phyloP scores from a whole-genome alignment of 257 asterid genomes.

The Anisodus acutangulus region DNA sequence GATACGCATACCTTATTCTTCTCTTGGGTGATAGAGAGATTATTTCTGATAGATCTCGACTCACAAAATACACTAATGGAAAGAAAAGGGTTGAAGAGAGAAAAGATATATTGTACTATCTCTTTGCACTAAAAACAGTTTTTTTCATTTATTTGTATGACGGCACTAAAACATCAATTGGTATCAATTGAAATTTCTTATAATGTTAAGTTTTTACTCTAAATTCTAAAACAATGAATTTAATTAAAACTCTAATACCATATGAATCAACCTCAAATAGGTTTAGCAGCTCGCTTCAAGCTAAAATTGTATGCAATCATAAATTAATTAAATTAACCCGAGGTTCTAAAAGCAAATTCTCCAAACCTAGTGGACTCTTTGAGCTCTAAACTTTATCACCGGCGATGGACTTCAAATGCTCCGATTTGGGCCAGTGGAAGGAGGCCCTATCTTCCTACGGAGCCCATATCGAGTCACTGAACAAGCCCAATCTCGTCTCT shows the following conservation, averaged over 20 bases:
- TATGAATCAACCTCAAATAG: background rate
- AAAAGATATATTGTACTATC: background rate
- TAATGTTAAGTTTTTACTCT: background rate
- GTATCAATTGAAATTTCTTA: background rate
- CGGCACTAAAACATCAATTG: background rate
- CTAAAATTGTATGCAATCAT: background rate
- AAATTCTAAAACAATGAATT: background rate
- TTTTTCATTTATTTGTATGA: too few relatives aligned
- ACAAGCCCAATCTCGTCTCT: conserved; percentile 64
- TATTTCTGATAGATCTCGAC: too few relatives aligned
- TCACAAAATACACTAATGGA: background rate
- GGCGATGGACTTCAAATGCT: conserved; percentile 56
- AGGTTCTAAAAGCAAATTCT: background rate
- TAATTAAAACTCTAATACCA: too few relatives aligned
- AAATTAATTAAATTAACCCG: background rate
- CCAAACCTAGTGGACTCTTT: background rate
- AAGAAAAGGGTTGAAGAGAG: background rate
- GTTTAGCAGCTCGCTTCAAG: background rate
- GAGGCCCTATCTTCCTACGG: conserved; percentile 33
- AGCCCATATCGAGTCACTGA: conserved; percentile 42
- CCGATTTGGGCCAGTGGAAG: conserved; percentile 47
- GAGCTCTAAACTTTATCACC: background rate
- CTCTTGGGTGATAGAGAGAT: too few relatives aligned
- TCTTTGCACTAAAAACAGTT: background rate
- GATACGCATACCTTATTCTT: too few relatives aligned